These are phyloP conservation scores for Catenaria anguillulae DNA, from an alignment of 371 early-diverging fungal genomes.

Conservation along the genomic window DNA sequence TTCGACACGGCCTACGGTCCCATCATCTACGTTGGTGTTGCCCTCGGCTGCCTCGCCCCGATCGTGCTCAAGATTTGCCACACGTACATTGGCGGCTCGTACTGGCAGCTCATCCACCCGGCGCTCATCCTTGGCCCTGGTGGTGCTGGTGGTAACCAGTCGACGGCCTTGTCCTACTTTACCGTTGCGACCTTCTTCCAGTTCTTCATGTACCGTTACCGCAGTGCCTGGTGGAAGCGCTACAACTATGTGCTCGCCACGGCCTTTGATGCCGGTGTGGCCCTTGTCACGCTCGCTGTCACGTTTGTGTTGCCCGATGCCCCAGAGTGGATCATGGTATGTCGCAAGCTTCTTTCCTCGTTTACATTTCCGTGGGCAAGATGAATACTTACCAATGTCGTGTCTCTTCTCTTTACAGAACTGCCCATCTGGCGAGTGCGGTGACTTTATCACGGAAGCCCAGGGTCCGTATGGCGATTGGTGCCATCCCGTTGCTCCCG, in stretches of 20 bases:
- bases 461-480: too few species aligned
- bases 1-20: slow-evolving; percentile 9
- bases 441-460: too few species aligned
- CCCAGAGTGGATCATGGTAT: too few species aligned
- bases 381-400: too few species aligned
- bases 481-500: too few species aligned
- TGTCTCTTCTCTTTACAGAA: too few species aligned
- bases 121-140: background rate
- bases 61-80: background rate
- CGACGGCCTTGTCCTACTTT: slow-evolving; percentile 5
- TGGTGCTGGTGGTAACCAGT: background rate
- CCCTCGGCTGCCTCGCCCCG: slow-evolving; percentile 15
- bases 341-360: too few species aligned
- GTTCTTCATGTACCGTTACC: slow-evolving; percentile 9
- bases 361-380: too few species aligned
- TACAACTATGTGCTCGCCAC: slow-evolving; percentile 14
- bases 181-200: slow-evolving; percentile 11
- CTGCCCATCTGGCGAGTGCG: too few species aligned
- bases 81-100: background rate
- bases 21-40: slow-evolving; percentile 10
- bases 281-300: background rate
- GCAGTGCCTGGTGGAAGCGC: slow-evolving; percentile 13
- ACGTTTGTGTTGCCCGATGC: too few species aligned
- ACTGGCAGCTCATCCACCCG: background rate
- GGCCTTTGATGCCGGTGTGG: background rate